Evolutionary conservation across 2,329 filamentous ascomycete species (phyloP).

Genomic region (Pyrenophora graminea): DNA sequence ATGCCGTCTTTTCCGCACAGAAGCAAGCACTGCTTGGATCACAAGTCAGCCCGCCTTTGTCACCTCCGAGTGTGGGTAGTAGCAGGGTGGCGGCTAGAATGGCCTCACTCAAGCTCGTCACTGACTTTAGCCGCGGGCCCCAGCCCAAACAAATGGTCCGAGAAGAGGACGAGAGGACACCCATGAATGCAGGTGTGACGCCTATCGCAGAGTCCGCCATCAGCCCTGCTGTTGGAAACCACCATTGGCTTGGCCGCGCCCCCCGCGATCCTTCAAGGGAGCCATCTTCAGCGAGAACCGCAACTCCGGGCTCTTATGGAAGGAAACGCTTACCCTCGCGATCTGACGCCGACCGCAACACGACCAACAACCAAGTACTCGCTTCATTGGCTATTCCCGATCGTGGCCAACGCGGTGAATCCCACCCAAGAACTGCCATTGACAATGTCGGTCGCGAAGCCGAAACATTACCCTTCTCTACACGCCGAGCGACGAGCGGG

Average conservation of each 20-base stretch:
- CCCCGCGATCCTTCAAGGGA: constrained; percentile 45
- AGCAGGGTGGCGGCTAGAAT: constrained; percentile 71
- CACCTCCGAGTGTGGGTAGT: constrained; percentile 65
- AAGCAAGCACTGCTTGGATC: constrained; percentile 57
- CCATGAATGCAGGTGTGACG: constrained; percentile 79
- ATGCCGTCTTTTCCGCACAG: constrained; percentile 61
- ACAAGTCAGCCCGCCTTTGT: constrained; percentile 70
- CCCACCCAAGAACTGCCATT: constrained; percentile 39
- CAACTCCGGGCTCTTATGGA: constrained; percentile 67
- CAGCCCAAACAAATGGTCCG: constrained; percentile 65
- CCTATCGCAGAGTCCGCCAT: constrained; percentile 74
- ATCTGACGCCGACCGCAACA: constrained; percentile 37
- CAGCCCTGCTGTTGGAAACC: constrained; percentile 64
- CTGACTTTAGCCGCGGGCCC: constrained; percentile 68
- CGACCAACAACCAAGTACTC: constrained; percentile 40
- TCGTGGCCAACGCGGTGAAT: constrained; percentile 38
- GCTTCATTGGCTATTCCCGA: constrained; percentile 44
- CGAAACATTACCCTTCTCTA: constrained; percentile 47
- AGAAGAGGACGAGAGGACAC: constrained; percentile 68
- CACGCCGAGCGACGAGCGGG: constrained; percentile 53
- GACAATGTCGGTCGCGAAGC: constrained; percentile 49
- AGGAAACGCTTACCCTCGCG: constrained; percentile 65
- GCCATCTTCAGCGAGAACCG: constrained; percentile 54
- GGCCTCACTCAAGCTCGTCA: constrained; percentile 87
- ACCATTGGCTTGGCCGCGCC: constrained; percentile 46